These are phyloP conservation scores for Aegilops longissima DNA, from an alignment of 176 grass and related monocot species.

Conservation along the genomic window DNA sequence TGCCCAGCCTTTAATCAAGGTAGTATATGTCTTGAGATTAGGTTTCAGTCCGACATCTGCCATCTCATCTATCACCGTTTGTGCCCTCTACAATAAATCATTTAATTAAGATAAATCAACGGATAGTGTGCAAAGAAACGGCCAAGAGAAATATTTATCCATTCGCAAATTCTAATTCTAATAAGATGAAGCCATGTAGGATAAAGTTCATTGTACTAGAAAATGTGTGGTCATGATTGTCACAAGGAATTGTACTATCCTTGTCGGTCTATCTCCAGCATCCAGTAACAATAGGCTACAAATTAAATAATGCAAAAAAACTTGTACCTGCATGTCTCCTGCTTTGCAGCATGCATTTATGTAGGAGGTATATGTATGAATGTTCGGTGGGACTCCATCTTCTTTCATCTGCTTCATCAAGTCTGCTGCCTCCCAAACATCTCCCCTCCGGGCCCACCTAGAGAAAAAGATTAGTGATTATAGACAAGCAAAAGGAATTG, in stretches of 20 bases:
- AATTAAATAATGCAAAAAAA: conserved; percentile 9
- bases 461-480: conserved; percentile 29
- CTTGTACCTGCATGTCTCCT: conserved; percentile 83
- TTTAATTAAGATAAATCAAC: conserved; percentile 7
- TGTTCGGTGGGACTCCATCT: conserved; percentile 84
- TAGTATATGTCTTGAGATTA: conserved; percentile 97
- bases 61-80: conserved; percentile 86
- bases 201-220: conserved; percentile 6
- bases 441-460: conserved; percentile 96
- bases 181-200: conserved; percentile 12
- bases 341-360: conserved; percentile 96
- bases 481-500: conserved; percentile 22
- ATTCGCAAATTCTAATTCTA: conserved; percentile 5
- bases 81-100: conserved; percentile 62
- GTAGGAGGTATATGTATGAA: conserved; percentile 95
- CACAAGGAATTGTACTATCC: background rate
- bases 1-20: conserved; percentile 94
- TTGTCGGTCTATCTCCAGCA: conserved; percentile 16
- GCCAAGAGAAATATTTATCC: conserved; percentile 26
- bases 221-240: conserved; percentile 1
- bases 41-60: conserved; percentile 65
- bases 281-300: conserved; percentile 6
- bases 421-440: conserved; percentile 97
- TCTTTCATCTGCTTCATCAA: conserved; percentile 96
- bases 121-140: background rate